Percentiles rank a stretch among this genome's conserved stretches.
phyloP scores from a whole-genome alignment of 768 basidiomycete genomes.

The Fomitopsis pulvina region DNA sequence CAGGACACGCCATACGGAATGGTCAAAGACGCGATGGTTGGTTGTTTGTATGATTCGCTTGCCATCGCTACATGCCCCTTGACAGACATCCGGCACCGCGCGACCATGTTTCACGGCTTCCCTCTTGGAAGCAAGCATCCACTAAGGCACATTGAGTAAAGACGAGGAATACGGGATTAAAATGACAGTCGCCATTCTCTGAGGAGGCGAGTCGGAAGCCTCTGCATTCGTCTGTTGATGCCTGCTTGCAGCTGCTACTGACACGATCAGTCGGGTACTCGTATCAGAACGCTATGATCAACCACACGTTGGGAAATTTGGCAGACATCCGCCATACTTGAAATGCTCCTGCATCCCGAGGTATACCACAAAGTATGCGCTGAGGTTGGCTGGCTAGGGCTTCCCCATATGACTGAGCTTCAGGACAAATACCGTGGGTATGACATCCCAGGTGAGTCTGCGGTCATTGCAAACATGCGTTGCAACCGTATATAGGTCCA shows the following conservation, averaged over 20 bases:
- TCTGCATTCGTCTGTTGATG: background rate
- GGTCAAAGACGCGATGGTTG: slow-evolving; percentile 15
- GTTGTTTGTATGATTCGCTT: background rate
- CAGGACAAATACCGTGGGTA: slow-evolving; percentile 20
- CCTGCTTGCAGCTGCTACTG: background rate
- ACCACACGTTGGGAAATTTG: slow-evolving; percentile 5
- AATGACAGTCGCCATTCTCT: slow-evolving; percentile 3
- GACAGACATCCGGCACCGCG: slow-evolving; percentile 11
- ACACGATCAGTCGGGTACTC: background rate
- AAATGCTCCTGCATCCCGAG: slow-evolving; percentile 33
- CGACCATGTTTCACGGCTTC: slow-evolving; percentile 5
- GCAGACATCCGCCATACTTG: slow-evolving; percentile 36
- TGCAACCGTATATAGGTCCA: background rate
- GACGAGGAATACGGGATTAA: slow-evolving; percentile 9
- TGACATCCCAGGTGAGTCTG: slow-evolving; percentile 13
- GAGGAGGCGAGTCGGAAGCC: slow-evolving; percentile 2
- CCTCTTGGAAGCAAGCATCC: background rate
- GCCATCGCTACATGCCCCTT: background rate
- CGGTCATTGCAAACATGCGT: slow-evolving; percentile 19
- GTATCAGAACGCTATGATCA: background rate
- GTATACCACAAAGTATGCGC: slow-evolving; percentile 32
- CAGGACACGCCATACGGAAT: slow-evolving; percentile 11
- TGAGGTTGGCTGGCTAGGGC: slow-evolving; percentile 33
- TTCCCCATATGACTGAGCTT: slow-evolving; percentile 13
- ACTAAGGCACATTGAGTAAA: background rate